phyloP scores from a whole-genome alignment of 129 eudicot genomes.

The Sambucus nigra region DNA sequence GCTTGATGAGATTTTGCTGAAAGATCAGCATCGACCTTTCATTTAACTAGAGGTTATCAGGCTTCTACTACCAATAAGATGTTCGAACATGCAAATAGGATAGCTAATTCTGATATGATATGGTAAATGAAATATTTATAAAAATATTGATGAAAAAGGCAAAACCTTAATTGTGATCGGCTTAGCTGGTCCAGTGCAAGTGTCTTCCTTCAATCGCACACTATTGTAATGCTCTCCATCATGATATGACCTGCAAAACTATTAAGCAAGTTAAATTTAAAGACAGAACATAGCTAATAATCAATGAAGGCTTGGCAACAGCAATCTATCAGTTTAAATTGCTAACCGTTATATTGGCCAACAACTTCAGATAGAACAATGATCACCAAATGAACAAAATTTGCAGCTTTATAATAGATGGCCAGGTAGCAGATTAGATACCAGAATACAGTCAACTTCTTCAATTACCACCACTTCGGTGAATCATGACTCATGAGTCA shows the following conservation, averaged over 20 bases:
- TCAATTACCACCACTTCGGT: too few relatives aligned
- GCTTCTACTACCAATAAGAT: constrained; percentile 15
- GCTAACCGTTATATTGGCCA: too few relatives aligned
- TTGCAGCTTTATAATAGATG: too few relatives aligned
- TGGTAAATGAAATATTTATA: not conserved
- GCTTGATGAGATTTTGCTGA: constrained; percentile 57
- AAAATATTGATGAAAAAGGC: not conserved
- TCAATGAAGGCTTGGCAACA: too few relatives aligned
- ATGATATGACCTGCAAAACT: constrained; percentile 77
- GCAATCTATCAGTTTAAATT: too few relatives aligned
- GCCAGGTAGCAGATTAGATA: too few relatives aligned
- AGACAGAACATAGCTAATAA: constrained; percentile 1
- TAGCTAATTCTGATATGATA: not conserved
- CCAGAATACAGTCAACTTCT: too few relatives aligned
- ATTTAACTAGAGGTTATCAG: constrained; percentile 29
- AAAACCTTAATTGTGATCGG: constrained; percentile 66
- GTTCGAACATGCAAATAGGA: constrained; percentile 5
- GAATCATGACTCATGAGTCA: too few relatives aligned
- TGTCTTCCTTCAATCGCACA: constrained; percentile 67
- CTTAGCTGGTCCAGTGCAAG: constrained; percentile 74
- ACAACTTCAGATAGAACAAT: too few relatives aligned
- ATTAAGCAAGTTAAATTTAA: constrained; percentile 9
- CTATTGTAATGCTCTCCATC: constrained; percentile 91
- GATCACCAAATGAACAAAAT: too few relatives aligned
- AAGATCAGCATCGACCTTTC: constrained; percentile 85